Conservation (phyloP, 2,329 filamentous ascomycete genomes). For the Colletotrichum tanaceti region DNA sequence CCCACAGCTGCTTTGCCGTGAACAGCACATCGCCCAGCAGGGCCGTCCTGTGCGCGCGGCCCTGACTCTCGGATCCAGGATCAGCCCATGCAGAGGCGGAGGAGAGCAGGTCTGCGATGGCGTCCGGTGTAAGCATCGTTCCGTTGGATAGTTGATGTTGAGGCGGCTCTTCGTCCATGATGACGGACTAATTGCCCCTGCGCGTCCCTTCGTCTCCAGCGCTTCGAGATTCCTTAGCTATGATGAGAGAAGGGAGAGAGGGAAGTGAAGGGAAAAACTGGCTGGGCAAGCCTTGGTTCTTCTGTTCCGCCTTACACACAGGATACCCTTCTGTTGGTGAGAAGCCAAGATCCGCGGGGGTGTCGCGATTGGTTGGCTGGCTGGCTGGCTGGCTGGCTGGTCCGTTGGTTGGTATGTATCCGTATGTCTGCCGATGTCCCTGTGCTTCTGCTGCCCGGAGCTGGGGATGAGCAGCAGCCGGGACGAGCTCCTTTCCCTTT, state of each 20-base stretch:
- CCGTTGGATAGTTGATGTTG: constrained; percentile 20
- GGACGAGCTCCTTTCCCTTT: constrained; percentile 25
- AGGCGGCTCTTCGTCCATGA: constrained; percentile 10
- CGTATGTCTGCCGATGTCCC: not conserved
- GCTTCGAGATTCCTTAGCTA: too few relatives aligned
- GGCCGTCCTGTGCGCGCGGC: constrained; percentile 17
- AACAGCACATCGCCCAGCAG: constrained; percentile 50
- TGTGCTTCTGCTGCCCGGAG: constrained; percentile 21
- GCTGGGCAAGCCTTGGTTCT: too few relatives aligned
- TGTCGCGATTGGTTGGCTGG: not conserved
- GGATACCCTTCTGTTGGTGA: not conserved
- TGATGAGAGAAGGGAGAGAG: not conserved
- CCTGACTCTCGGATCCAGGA: constrained; percentile 23
- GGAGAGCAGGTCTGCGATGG: constrained; percentile 23
- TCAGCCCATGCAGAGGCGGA: constrained; percentile 26
- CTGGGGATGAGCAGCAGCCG: constrained; percentile 9
- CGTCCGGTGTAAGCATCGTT: constrained; percentile 21
- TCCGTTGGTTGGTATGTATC: not conserved
- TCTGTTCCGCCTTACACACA: not conserved
- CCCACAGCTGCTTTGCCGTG: constrained; percentile 55
- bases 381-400: not conserved
- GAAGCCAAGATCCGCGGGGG: not conserved
- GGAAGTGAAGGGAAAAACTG: not conserved
- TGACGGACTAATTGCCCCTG: not conserved
- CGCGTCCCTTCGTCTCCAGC: not conserved